Percentiles rank a stretch among this genome's conserved stretches.
These are phyloP conservation scores for Dictyostelium intermedium DNA, from an alignment of 78 protist genomes.

Conservation along the genomic window DNA sequence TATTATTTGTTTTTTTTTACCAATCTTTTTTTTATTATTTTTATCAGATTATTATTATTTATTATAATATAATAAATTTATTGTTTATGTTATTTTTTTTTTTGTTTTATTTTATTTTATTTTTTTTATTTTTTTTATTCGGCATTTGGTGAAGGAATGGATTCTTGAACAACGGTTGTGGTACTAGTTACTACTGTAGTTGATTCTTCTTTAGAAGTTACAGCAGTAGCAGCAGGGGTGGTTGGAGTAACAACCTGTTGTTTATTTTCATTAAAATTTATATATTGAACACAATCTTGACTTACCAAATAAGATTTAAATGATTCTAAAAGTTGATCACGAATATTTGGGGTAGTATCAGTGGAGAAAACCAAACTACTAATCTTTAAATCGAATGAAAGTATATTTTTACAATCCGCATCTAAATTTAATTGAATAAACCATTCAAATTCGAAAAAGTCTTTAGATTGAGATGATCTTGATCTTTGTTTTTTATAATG, in stretches of 20 bases:
- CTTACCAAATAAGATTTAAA: slow-evolving; percentile 32
- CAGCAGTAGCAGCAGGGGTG: not conserved
- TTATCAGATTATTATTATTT: not conserved
- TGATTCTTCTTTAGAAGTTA: not conserved
- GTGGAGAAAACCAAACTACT: slow-evolving; percentile 10
- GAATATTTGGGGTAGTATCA: slow-evolving; percentile 8
- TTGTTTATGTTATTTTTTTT: not conserved
- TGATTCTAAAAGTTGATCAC: slow-evolving; percentile 35
- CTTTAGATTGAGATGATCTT: slow-evolving; percentile 21
- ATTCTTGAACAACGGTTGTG: not conserved
- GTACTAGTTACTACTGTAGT: not conserved
- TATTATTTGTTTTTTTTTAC: too few relatives aligned
- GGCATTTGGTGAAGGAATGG: not conserved
- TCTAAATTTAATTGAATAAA: slow-evolving; percentile 31
- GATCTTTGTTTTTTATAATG: slow-evolving; percentile 60
- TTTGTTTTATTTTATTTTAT: not conserved
- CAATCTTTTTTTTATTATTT: too few relatives aligned
- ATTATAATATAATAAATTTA: not conserved
- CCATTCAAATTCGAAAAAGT: slow-evolving; percentile 73
- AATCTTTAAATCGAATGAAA: slow-evolving; percentile 23
- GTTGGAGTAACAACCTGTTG: not conserved
- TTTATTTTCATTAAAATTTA: slow-evolving; percentile 1
- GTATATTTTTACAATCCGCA: slow-evolving; percentile 28
- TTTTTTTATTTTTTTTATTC: not conserved
- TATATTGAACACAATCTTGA: slow-evolving; percentile 42